Percentiles rank a stretch among this genome's conserved stretches.
Conservation (phyloP, 306 rosid species). For the Rosa multiflora region DNA sequence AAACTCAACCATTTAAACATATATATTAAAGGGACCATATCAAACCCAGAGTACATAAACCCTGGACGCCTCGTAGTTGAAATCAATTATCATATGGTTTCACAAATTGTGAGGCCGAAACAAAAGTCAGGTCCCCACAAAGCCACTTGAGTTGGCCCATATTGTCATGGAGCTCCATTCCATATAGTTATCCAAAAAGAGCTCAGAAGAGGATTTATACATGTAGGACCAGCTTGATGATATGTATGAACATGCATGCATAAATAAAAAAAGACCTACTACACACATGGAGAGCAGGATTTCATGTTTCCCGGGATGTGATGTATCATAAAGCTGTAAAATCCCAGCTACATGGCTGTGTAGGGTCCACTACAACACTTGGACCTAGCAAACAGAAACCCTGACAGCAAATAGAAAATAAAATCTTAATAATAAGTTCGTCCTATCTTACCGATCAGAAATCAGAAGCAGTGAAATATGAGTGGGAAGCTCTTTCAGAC, state of each 20-base stretch:
- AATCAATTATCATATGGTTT: not conserved
- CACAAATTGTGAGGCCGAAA: not conserved
- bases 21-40: not conserved
- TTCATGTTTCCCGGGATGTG: slow-evolving; percentile 36
- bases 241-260: not conserved
- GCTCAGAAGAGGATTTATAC: not conserved
- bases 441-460: slow-evolving; percentile 31
- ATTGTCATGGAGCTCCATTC: not conserved
- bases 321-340: slow-evolving; percentile 20
- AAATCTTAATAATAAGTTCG: slow-evolving; percentile 3
- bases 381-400: not conserved
- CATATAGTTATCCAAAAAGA: slow-evolving; percentile 1
- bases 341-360: not conserved
- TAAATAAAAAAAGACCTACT: not conserved
- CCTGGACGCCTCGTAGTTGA: not conserved
- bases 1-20: not conserved
- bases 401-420: not conserved
- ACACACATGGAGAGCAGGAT: slow-evolving; percentile 23
- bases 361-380: slow-evolving; percentile 15
- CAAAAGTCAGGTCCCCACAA: not conserved
- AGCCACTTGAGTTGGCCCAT: not conserved
- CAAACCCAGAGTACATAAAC: not conserved
- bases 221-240: not conserved
- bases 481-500: not conserved
- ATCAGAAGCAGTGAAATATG: slow-evolving; percentile 11